phyloP scores from a whole-genome alignment of 2,329 filamentous ascomycete genomes.

The Fusarium subglutinans region DNA sequence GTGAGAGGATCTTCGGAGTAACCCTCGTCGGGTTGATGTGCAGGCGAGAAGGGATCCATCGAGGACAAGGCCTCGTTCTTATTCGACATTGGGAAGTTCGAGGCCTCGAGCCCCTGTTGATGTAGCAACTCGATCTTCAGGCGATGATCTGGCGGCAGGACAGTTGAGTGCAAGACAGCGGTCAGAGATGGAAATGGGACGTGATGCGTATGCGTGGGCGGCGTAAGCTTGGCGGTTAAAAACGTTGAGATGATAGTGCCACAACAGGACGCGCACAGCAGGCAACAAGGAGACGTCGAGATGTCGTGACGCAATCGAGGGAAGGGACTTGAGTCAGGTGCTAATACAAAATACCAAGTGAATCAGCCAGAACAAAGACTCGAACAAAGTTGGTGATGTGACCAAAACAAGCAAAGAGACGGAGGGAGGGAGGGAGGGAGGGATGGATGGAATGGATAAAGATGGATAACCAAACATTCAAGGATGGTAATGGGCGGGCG shows the following conservation, averaged over 20 bases:
- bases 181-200: background rate
- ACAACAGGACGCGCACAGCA: slow-evolving; percentile 26
- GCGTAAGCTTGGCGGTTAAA: background rate
- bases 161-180: background rate
- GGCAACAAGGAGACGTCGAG: background rate
- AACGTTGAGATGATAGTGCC: slow-evolving; percentile 15
- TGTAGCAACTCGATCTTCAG: slow-evolving; percentile 7
- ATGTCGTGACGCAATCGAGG: slow-evolving; percentile 7
- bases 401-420: slow-evolving; percentile 4
- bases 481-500: background rate
- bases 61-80: slow-evolving; percentile 40
- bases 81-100: slow-evolving; percentile 40
- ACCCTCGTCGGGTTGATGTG: slow-evolving; percentile 78
- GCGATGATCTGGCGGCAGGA: background rate
- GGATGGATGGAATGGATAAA: slow-evolving; percentile 1
- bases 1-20: slow-evolving; percentile 81
- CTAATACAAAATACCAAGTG: background rate
- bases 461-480: slow-evolving; percentile 11
- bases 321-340: background rate
- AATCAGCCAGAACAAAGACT: background rate
- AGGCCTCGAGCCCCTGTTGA: slow-evolving; percentile 35
- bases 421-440: background rate
- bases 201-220: background rate
- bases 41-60: slow-evolving; percentile 61
- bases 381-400: background rate